Evolutionary conservation across 1,139 yeast genomes (phyloP).

Genomic region (Neolecta irregularis): DNA sequence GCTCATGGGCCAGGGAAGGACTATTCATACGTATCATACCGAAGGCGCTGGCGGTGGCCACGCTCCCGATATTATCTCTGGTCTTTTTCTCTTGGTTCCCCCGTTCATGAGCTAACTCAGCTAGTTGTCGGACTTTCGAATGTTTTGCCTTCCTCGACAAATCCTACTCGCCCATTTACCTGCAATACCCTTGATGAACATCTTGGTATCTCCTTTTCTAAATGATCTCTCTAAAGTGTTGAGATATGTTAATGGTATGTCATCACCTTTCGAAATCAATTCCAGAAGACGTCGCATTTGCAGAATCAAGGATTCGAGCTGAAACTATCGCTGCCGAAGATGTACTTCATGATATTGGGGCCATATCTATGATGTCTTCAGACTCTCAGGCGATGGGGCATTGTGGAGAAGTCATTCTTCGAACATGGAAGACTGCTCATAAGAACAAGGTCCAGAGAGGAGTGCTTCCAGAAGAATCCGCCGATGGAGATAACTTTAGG

Average conservation of each 20-base stretch:
- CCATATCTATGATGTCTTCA: conserved; percentile 14
- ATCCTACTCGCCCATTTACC: conserved; percentile 13
- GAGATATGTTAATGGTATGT: conserved; percentile 12
- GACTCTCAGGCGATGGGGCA: conserved; percentile 14
- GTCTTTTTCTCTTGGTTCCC: no score
- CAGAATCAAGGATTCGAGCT: conserved; percentile 14
- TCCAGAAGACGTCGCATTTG: conserved; percentile 14
- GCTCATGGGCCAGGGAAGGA: no score
- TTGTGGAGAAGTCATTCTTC: conserved; percentile 13
- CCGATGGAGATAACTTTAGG: conserved; percentile 12
- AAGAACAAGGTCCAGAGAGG: conserved; percentile 13
- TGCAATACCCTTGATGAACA: conserved; percentile 13
- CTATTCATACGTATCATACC: conserved; percentile 14
- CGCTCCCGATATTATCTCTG: conserved; percentile 13
- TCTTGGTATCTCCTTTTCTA: conserved; percentile 6
- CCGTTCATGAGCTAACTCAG: no score
- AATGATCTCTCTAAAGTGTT: not conserved
- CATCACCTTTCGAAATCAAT: conserved; percentile 12
- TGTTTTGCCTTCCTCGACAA: conserved; percentile 13
- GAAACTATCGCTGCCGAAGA: conserved; percentile 14
- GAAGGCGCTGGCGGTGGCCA: conserved; percentile 15
- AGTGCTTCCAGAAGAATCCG: conserved; percentile 9
- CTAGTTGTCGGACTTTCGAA: conserved; percentile 9
- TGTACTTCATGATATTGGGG: conserved; percentile 13
- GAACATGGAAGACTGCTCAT: conserved; percentile 14